Base-by-base conservation (phyloP, 2,329 filamentous ascomycete species). In the Fusarium foetens region DNA sequence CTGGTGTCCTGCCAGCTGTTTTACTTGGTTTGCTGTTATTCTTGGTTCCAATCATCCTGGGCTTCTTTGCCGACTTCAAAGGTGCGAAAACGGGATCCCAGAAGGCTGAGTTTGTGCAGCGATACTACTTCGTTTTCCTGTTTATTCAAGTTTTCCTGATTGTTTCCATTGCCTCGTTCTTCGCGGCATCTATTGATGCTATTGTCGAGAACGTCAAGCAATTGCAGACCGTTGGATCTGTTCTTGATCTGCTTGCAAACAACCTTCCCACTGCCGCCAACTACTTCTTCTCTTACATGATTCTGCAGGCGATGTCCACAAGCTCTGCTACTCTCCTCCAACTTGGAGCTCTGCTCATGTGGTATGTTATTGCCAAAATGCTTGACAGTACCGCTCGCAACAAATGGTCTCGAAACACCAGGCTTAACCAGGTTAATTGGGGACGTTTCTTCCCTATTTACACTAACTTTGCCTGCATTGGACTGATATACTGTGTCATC, bases 211-310 rank as follows among this genome's bases (percentile, higher is more conserved):
- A n/a, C n/a, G n/a, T n/a, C n/a, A n/a, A n/a, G 0, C 85, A 79
- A 27, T 66, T 87, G 7, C 48, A 78, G 6, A 86, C 93, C 49
- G 90, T 94, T 27, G 27, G 27, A 27, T 6, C n/a, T n/a, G 89
- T 97, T 63, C 89, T 96, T 1, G 81, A 89, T 23, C 86, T 93
- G 0, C 84, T 99, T 33, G 95, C 95, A 0, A 80, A 85, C 16
- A 96, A 95, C 67, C 84, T 99, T 9, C 96, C 96, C 4, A 93
- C 90, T 74, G 92, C 95, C 0, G 93, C 94, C 75, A 97, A 98
- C 79, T 99, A 98, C 82, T 99, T 98, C 85, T 98, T 98, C 86
- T 95, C 94, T 2, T 99, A 99, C 87, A 95, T 99, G 91, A 92
- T 98, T 79, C 90, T 99, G 14, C 96, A 98, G 78, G 94, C 95